Conservation (phyloP, 768 basidiomycete genomes). For the Leccinum disarticulatum region DNA sequence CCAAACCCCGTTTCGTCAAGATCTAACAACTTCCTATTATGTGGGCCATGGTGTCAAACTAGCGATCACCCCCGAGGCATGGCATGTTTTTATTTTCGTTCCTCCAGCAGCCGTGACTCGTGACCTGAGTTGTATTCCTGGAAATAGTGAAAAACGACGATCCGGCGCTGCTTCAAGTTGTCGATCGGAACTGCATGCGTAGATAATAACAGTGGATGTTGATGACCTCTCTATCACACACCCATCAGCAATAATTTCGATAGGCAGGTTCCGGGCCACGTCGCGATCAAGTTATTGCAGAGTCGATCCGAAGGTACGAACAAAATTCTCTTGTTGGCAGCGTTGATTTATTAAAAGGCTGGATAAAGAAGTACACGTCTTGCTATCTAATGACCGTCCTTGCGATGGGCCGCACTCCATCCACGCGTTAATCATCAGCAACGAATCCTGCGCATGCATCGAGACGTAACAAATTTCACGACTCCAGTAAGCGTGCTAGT, state of each 20-base stretch:
- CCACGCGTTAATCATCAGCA: too few species aligned
- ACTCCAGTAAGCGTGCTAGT: too few species aligned
- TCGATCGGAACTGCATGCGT: neutral
- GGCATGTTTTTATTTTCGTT: neutral
- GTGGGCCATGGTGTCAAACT: neutral
- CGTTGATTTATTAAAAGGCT: neutral
- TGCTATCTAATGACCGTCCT: too few species aligned
- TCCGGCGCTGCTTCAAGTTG: neutral
- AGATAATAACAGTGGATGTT: neutral
- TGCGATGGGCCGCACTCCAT: too few species aligned
- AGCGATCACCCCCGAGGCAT: neutral
- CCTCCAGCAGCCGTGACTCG: neutral
- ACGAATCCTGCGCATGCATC: too few species aligned
- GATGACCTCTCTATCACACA: neutral
- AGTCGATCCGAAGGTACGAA: neutral
- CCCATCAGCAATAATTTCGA: neutral
- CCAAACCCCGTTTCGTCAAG: neutral
- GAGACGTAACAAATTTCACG: too few species aligned
- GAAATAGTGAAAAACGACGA: neutral
- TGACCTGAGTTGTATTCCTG: neutral
- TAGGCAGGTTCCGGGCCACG: neutral
- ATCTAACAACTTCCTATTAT: neutral
- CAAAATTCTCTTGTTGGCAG: neutral
- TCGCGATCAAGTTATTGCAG: neutral
- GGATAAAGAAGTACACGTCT: neutral